Evolutionary conservation across 805 yeast genomes (phyloP).

Genomic region (Millerozyma miso): DNA sequence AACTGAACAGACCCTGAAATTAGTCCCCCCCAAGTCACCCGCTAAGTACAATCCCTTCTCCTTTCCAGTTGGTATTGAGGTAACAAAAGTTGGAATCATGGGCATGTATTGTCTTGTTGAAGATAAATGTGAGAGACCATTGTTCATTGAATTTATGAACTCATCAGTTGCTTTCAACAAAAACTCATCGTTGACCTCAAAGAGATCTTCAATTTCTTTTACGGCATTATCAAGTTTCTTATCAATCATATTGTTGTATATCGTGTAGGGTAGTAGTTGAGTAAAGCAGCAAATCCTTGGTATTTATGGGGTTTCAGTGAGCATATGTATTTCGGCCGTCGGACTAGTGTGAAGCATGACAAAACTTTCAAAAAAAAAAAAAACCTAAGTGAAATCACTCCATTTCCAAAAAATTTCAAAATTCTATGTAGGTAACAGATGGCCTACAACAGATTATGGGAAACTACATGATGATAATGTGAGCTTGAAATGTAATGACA

Average conservation of each 20-base stretch:
- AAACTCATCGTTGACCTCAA: constrained; percentile 38
- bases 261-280: background rate
- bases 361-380: no score
- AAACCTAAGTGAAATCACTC: background rate
- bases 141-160: constrained; percentile 58
- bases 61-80: constrained; percentile 77
- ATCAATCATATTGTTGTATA: constrained; percentile 11
- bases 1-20: constrained; percentile 91
- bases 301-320: background rate
- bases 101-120: constrained; percentile 49
- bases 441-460: no score
- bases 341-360: background rate
- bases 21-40: constrained; percentile 95
- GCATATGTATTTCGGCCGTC: background rate
- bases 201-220: constrained; percentile 36
- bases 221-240: constrained; percentile 22
- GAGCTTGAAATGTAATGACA: no score
- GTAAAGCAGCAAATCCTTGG: background rate
- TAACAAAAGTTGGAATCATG: constrained; percentile 92
- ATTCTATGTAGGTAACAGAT: no score
- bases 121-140: constrained; percentile 47
- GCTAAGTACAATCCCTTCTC: constrained; percentile 84
- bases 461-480: no score
- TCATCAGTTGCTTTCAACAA: constrained; percentile 46
- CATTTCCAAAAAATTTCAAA: no score